Conservation (phyloP, 1,284 basidiomycete species). For the Inonotus hispidus region DNA sequence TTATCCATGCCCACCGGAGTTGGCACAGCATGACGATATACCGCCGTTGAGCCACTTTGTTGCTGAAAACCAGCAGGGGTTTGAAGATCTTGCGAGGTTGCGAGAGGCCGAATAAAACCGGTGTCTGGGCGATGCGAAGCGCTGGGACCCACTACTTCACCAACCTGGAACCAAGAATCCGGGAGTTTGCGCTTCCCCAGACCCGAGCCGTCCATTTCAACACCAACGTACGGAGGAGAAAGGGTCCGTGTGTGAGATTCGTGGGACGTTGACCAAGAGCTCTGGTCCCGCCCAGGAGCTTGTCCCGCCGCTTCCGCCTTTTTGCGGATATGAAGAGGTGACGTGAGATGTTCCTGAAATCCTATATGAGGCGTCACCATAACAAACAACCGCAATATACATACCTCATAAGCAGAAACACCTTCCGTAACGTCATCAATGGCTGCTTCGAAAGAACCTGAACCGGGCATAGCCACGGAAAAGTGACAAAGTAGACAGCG, state of each 20-base stretch:
- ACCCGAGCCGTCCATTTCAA: neutral
- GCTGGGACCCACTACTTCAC: neutral
- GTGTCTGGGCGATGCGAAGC: neutral
- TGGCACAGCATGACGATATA: neutral
- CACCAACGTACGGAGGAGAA: neutral
- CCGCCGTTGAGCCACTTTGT: neutral
- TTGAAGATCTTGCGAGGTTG: neutral
- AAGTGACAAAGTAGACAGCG: slow-evolving; percentile 5
- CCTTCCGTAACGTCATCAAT: neutral
- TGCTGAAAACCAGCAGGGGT: neutral
- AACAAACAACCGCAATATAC: neutral
- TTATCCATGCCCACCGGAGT: neutral
- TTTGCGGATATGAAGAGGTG: slow-evolving; percentile 7
- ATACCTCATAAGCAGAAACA: slow-evolving; percentile 5
- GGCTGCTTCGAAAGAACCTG: neutral
- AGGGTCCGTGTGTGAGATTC: neutral
- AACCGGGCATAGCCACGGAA: slow-evolving; percentile 1
- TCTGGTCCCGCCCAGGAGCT: neutral
- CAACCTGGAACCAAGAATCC: neutral
- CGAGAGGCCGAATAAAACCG: neutral
- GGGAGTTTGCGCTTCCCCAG: slow-evolving; percentile 9
- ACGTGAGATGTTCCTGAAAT: slow-evolving; percentile 3
- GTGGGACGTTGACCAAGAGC: neutral
- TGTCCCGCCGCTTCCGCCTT: neutral
- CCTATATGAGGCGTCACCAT: neutral